phyloP scores from a whole-genome alignment of 2,329 filamentous ascomycete genomes.

The Colletotrichum musicola region DNA sequence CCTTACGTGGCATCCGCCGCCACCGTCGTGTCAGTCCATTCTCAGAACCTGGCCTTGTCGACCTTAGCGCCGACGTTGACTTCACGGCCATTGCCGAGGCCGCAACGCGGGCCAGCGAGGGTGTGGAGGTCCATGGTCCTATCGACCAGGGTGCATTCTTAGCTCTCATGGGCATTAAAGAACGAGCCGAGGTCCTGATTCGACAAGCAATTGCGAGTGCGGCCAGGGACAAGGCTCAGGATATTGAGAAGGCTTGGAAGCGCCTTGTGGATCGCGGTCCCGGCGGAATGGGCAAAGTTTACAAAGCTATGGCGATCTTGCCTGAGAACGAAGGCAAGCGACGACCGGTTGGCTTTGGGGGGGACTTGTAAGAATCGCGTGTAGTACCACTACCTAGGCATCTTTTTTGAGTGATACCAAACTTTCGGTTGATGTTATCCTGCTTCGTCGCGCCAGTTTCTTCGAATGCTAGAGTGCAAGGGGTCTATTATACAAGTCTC shows the following conservation, averaged over 20 bases:
- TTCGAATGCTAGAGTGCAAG: no score
- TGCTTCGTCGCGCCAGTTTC: no score
- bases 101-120: constrained; percentile 79
- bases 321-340: constrained; percentile 82
- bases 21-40: constrained; percentile 87
- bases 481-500: no score
- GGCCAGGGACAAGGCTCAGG: constrained; percentile 62
- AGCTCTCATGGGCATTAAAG: constrained; percentile 82
- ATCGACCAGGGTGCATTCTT: constrained; percentile 88
- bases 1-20: constrained; percentile 85
- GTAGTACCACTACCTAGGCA: not conserved
- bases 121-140: constrained; percentile 92
- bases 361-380: constrained; percentile 61
- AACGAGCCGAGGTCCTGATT: constrained; percentile 78
- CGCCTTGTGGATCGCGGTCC: constrained; percentile 86
- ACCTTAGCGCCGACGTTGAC: constrained; percentile 93
- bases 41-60: constrained; percentile 81
- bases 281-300: constrained; percentile 92
- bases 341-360: constrained; percentile 92
- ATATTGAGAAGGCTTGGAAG: constrained; percentile 81
- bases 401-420: no score
- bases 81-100: constrained; percentile 89
- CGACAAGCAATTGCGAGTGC: constrained; percentile 63
- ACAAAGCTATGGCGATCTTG: constrained; percentile 92
- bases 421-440: no score